phyloP scores from a whole-genome alignment of 768 basidiomycete genomes.

The Lyophyllum decastes region DNA sequence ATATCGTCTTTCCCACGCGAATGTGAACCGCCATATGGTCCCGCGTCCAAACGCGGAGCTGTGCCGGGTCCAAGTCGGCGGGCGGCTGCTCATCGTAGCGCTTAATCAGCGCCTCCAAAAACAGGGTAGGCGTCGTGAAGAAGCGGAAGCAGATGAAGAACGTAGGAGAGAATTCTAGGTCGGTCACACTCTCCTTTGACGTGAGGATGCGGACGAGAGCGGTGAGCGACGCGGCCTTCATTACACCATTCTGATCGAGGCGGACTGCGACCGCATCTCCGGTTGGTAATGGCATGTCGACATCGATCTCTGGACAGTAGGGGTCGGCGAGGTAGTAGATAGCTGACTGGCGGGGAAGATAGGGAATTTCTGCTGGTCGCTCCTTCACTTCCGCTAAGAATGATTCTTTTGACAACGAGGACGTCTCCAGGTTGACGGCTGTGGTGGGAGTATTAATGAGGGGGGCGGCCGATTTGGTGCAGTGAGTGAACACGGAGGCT shows the following conservation, averaged over 20 bases:
- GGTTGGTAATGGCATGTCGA: constrained; percentile 27
- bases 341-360: constrained; percentile 27
- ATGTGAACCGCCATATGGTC: constrained; percentile 53
- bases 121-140: constrained; percentile 53
- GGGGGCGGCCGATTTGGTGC: constrained; percentile 9
- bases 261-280: constrained; percentile 23
- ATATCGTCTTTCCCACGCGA: constrained; percentile 60
- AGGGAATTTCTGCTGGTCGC: constrained; percentile 11
- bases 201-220: constrained; percentile 50
- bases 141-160: constrained; percentile 77
- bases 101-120: constrained; percentile 38
- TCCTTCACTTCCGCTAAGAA: background rate
- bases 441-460: background rate
- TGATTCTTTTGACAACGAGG: constrained; percentile 4
- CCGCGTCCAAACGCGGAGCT: constrained; percentile 37
- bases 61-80: constrained; percentile 24
- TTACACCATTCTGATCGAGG: constrained; percentile 25
- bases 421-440: background rate
- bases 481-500: constrained; percentile 8
- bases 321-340: constrained; percentile 28
- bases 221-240: constrained; percentile 35
- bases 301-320: constrained; percentile 21
- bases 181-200: constrained; percentile 36
- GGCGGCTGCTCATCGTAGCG: constrained; percentile 49
- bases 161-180: constrained; percentile 45